Conservation (phyloP, 768 basidiomycete species). For the Coprinopsis cinerea region DNA sequence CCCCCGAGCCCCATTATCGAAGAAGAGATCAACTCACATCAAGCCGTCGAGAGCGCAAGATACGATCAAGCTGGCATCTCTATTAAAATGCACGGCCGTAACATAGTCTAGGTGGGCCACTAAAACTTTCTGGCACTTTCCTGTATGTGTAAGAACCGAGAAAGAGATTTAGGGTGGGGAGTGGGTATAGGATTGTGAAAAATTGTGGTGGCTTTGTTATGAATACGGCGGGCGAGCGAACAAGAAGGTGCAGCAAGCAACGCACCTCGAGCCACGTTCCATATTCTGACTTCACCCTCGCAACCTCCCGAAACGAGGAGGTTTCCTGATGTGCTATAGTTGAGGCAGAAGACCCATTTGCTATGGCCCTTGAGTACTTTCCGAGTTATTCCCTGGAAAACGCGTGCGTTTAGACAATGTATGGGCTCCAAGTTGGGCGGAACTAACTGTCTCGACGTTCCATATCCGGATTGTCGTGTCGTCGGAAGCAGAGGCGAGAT, state of each 20-base stretch:
- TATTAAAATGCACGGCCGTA: conserved; percentile 90
- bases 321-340: conserved; percentile 85
- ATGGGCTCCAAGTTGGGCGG: neutral
- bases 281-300: conserved; percentile 89
- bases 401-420: neutral
- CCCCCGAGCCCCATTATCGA: too few species aligned
- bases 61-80: conserved; percentile 86
- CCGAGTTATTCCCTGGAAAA: conserved; percentile 56
- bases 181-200: neutral
- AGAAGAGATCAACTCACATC: conserved; percentile 54
- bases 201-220: neutral
- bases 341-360: conserved; percentile 86
- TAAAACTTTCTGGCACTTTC: conserved; percentile 78
- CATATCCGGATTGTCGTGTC: conserved; percentile 87
- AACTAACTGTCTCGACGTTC: conserved; percentile 73
- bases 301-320: conserved; percentile 89
- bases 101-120: conserved; percentile 95
- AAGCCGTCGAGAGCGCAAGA: conserved; percentile 90
- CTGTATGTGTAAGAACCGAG: conserved; percentile 30
- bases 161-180: neutral
- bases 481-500: conserved; percentile 89
- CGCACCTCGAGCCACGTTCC: conserved; percentile 81
- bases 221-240: conserved; percentile 1
- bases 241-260: conserved; percentile 2
- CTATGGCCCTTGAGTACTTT: conserved; percentile 77